Evolutionary conservation across 257 asterid genomes (phyloP).

Genomic region (Gentiana macrophylla): DNA sequence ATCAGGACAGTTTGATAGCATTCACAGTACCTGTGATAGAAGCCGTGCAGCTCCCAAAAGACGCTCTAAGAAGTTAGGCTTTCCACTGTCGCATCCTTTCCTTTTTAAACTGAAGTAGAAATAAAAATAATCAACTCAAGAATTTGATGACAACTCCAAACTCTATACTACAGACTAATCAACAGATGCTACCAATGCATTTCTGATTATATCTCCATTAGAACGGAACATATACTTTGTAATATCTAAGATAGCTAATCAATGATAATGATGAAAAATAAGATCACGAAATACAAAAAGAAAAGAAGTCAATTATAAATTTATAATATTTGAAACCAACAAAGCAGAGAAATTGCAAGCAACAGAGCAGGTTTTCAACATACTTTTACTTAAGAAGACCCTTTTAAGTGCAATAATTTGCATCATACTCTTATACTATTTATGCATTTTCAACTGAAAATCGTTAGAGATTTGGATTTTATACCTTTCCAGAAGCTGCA

Average conservation of each 20-base stretch:
- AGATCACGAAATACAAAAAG: too few species aligned
- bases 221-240: too few species aligned
- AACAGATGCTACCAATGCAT: too few species aligned
- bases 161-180: background rate
- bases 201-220: too few species aligned
- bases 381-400: background rate
- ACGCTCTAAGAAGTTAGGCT: slow-evolving; percentile 66
- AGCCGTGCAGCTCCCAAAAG: slow-evolving; percentile 73
- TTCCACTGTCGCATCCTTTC: slow-evolving; percentile 39
- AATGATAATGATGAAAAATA: too few species aligned
- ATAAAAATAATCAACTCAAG: background rate
- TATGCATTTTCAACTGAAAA: too few species aligned
- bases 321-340: too few species aligned
- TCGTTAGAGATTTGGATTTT: background rate
- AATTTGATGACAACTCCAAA: background rate
- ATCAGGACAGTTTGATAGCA: too few species aligned
- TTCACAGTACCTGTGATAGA: slow-evolving; percentile 28
- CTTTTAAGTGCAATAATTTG: too few species aligned
- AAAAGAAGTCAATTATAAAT: too few species aligned
- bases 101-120: slow-evolving; percentile 59
- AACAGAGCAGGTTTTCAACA: background rate
- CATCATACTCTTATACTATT: too few species aligned
- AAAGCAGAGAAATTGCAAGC: background rate
- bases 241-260: too few species aligned
- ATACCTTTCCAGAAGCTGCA: slow-evolving; percentile 79